Percentiles rank a stretch among this genome's conserved stretches.
phyloP scores from a whole-genome alignment of 1,284 basidiomycete species.

The Farysia itapuensis region DNA sequence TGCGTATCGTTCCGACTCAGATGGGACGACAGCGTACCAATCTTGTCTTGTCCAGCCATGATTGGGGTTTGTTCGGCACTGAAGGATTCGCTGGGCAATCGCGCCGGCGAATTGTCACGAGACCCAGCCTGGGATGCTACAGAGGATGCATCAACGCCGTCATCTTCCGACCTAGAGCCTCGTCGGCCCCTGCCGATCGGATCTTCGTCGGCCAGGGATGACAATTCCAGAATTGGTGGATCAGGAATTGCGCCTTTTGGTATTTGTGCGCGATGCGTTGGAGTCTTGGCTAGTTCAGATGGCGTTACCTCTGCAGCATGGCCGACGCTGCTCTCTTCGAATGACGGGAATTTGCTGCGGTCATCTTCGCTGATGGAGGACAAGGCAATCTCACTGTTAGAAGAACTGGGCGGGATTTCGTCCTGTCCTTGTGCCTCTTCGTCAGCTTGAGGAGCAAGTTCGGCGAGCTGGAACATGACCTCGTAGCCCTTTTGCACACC shows the following conservation, averaged over 20 bases:
- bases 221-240: slow-evolving; percentile 37
- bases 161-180: slow-evolving; percentile 24
- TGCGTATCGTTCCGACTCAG: slow-evolving; percentile 8
- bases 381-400: slow-evolving; percentile 22
- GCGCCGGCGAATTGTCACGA: slow-evolving; percentile 43
- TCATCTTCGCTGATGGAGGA: slow-evolving; percentile 29
- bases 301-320: slow-evolving; percentile 4
- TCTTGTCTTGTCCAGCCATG: no score
- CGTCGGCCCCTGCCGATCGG: slow-evolving; percentile 4
- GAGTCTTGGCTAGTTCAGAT: slow-evolving; percentile 43
- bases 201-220: slow-evolving; percentile 2
- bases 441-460: slow-evolving; percentile 48
- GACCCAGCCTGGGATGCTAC: slow-evolving; percentile 57
- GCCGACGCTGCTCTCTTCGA: slow-evolving; percentile 16
- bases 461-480: slow-evolving; percentile 63
- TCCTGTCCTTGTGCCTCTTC: slow-evolving; percentile 31
- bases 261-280: slow-evolving; percentile 40
- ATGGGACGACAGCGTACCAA: not conserved
- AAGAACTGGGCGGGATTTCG: slow-evolving; percentile 25
- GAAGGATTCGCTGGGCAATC: not conserved
- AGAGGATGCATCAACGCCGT: slow-evolving; percentile 46
- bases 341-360: slow-evolving; percentile 14
- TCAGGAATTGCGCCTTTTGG: slow-evolving; percentile 25
- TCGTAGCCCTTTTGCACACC: slow-evolving; percentile 61
- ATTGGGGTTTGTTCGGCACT: not conserved